phyloP scores from a whole-genome alignment of 345 rosid species.

The Toxicodendron radicans region DNA sequence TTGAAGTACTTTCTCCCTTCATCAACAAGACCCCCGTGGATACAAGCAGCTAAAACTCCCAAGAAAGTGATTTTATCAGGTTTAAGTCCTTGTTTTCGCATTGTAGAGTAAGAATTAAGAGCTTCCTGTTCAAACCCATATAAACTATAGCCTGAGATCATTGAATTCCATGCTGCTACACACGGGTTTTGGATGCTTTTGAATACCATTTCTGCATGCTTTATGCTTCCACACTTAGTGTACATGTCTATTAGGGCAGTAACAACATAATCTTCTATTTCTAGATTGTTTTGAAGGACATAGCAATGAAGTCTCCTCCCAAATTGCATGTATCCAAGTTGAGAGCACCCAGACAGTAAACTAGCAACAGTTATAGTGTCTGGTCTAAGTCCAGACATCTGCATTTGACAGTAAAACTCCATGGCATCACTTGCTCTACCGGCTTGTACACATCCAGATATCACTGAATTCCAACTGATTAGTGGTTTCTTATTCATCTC shows the following conservation, averaged over 20 bases:
- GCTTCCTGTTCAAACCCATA: conserved; percentile 61
- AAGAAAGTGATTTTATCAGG: conserved; percentile 82
- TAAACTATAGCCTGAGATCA: conserved; percentile 74
- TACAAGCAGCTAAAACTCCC: conserved; percentile 73
- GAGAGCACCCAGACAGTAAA: conserved; percentile 73
- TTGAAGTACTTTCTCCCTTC: conserved; percentile 65
- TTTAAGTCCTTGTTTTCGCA: conserved; percentile 46
- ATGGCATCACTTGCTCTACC: conserved; percentile 59
- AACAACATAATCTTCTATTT: conserved; percentile 61
- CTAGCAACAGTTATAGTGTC: conserved; percentile 67
- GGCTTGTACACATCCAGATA: conserved; percentile 73
- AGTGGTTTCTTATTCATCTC: conserved; percentile 50
- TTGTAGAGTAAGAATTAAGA: conserved; percentile 40
- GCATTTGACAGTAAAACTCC: conserved; percentile 59
- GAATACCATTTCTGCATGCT: conserved; percentile 60
- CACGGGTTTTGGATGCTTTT: conserved; percentile 46
- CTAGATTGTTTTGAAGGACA: conserved; percentile 50
- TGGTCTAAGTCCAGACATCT: conserved; percentile 39
- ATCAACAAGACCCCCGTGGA: conserved; percentile 58
- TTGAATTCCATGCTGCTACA: conserved; percentile 73
- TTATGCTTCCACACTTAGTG: conserved; percentile 67
- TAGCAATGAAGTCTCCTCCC: conserved; percentile 64
- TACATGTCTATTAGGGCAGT: conserved; percentile 87
- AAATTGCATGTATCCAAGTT: conserved; percentile 53
- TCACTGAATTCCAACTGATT: conserved; percentile 79